These are phyloP conservation scores for Quercus suber DNA, from an alignment of 306 rosid genomes.

Conservation along the genomic window DNA sequence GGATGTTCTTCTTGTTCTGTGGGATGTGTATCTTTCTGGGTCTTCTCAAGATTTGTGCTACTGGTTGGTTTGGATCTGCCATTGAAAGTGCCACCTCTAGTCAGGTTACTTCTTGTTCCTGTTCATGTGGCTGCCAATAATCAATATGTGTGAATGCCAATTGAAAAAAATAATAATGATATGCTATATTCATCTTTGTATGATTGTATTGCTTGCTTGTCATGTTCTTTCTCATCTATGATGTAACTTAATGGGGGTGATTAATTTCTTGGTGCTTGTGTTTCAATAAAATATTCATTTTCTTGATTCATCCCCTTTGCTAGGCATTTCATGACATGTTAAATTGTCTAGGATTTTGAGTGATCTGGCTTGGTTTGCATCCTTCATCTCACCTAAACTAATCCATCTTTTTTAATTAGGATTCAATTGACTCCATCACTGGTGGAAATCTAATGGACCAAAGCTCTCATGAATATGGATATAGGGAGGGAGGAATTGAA, in stretches of 20 bases:
- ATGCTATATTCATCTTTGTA: not conserved
- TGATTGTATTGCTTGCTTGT: not conserved
- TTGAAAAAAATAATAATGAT: no score
- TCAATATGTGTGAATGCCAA: not conserved
- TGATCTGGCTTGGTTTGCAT: not conserved
- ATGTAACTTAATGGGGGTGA: not conserved
- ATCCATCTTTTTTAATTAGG: slow-evolving; percentile 47
- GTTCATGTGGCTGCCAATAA: not conserved
- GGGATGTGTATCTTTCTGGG: slow-evolving; percentile 84
- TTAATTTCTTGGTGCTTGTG: not conserved
- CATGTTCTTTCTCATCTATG: not conserved
- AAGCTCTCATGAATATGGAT: slow-evolving; percentile 39
- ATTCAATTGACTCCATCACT: slow-evolving; percentile 38
- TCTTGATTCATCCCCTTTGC: no score
- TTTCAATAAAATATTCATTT: not conserved
- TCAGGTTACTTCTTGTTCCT: slow-evolving; percentile 35
- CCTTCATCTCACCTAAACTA: slow-evolving; percentile 10
- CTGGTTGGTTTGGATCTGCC: slow-evolving; percentile 98
- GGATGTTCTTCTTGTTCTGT: slow-evolving; percentile 84
- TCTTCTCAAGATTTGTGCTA: slow-evolving; percentile 79
- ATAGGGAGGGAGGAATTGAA: slow-evolving; percentile 53
- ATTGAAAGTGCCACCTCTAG: slow-evolving; percentile 54
- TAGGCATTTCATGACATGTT: not conserved
- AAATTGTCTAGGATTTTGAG: not conserved
- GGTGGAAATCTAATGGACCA: slow-evolving; percentile 39